Evolutionary conservation across 768 basidiomycete species (phyloP).

Genomic region (Filobasidium wieringae): DNA sequence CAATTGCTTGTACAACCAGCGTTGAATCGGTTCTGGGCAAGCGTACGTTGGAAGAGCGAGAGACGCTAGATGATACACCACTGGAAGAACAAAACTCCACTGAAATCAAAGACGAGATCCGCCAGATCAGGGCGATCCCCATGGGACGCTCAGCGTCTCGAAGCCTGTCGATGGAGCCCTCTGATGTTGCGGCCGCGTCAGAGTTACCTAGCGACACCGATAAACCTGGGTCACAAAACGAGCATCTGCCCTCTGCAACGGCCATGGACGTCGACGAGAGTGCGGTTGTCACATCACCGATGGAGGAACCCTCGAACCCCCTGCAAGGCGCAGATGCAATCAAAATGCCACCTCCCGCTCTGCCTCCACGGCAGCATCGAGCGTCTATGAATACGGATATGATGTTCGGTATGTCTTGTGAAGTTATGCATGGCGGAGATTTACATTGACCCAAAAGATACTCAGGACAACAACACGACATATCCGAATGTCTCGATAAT

Average conservation of each 20-base stretch:
- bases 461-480: constrained; percentile 83
- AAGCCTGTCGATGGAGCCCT: neutral
- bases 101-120: neutral
- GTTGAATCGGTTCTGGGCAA: constrained; percentile 28
- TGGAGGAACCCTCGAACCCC: neutral
- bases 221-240: too few relatives aligned
- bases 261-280: neutral
- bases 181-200: neutral
- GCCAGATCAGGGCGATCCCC: neutral
- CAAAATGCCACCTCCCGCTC: constrained; percentile 45
- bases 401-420: constrained; percentile 64
- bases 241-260: neutral
- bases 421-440: neutral
- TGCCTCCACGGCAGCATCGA: constrained; percentile 47
- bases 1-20: too few relatives aligned
- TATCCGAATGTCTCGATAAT: constrained; percentile 98
- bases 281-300: neutral
- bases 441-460: neutral
- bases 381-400: constrained; percentile 47
- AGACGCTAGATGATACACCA: constrained; percentile 6
- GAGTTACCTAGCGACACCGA: neutral
- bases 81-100: neutral
- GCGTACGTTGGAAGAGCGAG: constrained; percentile 31
- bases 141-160: neutral
- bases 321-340: neutral